Conservation (phyloP, 163 green algal species). For the Scenedesmus sp. region DNA sequence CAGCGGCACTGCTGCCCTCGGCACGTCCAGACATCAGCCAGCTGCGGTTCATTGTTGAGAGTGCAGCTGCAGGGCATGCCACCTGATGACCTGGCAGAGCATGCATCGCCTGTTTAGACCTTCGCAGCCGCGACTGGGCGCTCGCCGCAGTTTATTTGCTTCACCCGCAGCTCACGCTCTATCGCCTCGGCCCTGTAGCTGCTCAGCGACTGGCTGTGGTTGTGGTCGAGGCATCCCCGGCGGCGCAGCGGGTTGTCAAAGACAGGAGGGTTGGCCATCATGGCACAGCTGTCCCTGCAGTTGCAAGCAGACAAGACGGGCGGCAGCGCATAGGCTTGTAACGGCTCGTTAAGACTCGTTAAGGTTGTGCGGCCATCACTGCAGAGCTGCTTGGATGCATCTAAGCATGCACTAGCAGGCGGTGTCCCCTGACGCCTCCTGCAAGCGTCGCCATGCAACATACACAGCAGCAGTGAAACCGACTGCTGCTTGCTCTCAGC, state of each 20-base stretch:
- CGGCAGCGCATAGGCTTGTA: no score
- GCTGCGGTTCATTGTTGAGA: no score
- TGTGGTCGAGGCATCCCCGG: conserved; percentile 40
- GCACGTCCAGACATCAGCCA: no score
- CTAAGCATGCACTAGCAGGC: neutral
- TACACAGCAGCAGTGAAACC: neutral
- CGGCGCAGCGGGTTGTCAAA: conserved; percentile 41
- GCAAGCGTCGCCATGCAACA: neutral
- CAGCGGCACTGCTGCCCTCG: no score
- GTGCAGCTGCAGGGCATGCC: neutral
- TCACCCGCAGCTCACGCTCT: conserved; percentile 30
- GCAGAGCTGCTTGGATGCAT: neutral
- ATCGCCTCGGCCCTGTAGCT: conserved; percentile 23
- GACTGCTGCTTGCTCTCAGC: neutral
- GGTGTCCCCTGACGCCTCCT: neutral
- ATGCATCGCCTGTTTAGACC: neutral
- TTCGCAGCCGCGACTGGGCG: neutral
- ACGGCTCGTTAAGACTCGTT: no score
- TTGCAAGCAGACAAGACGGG: neutral
- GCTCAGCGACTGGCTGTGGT: neutral
- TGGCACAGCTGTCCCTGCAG: neutral
- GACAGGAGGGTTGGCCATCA: conserved; percentile 35
- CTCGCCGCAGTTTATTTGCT: conserved; percentile 21
- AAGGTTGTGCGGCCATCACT: no score
- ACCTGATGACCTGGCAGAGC: neutral